Evolutionary conservation across 306 rosid genomes (phyloP).

Genomic region (Cercis canadensis): DNA sequence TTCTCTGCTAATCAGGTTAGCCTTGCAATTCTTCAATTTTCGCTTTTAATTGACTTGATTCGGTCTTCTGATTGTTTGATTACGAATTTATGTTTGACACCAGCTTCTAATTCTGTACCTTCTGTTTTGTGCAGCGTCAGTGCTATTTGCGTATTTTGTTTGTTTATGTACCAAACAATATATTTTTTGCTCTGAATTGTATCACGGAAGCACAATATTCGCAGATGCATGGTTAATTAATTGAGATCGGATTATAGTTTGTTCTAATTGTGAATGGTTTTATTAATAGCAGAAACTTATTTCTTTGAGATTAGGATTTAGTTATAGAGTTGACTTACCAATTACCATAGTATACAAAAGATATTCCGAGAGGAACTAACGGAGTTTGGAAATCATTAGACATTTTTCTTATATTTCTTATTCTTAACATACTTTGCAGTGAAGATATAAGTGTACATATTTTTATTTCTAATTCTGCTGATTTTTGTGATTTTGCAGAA

Average conservation of each 20-base stretch:
- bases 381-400: background rate
- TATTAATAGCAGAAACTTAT: slow-evolving; percentile 4
- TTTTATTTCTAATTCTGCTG: slow-evolving; percentile 25
- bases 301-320: background rate
- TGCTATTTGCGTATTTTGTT: background rate
- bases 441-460: background rate
- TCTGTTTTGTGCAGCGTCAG: too few species aligned
- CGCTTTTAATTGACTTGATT: background rate
- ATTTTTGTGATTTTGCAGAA: slow-evolving; percentile 45
- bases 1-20: slow-evolving; percentile 47
- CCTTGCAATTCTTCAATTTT: slow-evolving; percentile 10
- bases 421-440: background rate
- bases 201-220: background rate
- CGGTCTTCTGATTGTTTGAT: slow-evolving; percentile 12
- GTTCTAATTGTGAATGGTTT: background rate
- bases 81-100: slow-evolving; percentile 14
- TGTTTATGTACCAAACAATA: background rate
- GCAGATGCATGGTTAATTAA: background rate
- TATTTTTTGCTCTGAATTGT: background rate
- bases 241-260: background rate
- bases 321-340: background rate
- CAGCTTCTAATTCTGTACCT: background rate
- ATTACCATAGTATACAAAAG: background rate
- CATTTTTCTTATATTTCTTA: background rate
- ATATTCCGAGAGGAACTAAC: background rate